Evolutionary conservation across 2,329 filamentous ascomycete species (phyloP).

Genomic region (Trichoderma pleuroti): DNA sequence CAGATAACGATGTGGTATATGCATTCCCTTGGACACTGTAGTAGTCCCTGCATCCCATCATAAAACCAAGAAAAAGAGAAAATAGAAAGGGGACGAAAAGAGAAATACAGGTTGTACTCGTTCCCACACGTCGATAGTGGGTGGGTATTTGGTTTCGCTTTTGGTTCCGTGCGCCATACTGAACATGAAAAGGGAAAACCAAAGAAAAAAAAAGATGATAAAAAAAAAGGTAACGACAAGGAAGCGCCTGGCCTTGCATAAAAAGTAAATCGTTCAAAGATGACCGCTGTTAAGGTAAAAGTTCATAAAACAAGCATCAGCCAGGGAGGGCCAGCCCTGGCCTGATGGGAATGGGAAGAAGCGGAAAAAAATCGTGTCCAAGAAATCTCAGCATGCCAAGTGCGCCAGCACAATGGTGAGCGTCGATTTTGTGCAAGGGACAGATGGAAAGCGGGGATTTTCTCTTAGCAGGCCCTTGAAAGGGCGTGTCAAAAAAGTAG

Average conservation of each 20-base stretch:
- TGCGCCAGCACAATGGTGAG: neutral
- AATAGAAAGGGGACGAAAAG: neutral
- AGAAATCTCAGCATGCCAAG: neutral
- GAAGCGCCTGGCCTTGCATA: neutral
- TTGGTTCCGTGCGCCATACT: constrained; percentile 31
- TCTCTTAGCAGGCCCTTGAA: neutral
- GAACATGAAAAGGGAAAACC: constrained; percentile 26
- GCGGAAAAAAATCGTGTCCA: neutral
- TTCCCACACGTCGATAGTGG: constrained; percentile 23
- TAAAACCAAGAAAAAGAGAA: neutral
- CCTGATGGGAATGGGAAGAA: constrained; percentile 18
- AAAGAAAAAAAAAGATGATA: constrained; percentile 19
- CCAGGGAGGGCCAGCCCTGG: constrained; percentile 1
- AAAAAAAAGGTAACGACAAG: constrained; percentile 22
- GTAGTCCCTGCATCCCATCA: constrained; percentile 13
- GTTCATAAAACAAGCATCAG: constrained; percentile 2
- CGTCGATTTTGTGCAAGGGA: neutral
- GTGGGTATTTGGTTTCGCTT: constrained; percentile 33
- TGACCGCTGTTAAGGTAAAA: constrained; percentile 13
- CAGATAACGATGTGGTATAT: constrained; percentile 11
- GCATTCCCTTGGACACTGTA: constrained; percentile 10
- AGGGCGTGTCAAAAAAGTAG: neutral
- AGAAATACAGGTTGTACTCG: neutral
- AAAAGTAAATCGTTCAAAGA: neutral
- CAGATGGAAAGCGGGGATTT: neutral